Percentiles rank a stretch among this genome's conserved stretches.
phyloP scores from a whole-genome alignment of 2,329 filamentous ascomycete species.

The Hymenoscyphus fructigenus region DNA sequence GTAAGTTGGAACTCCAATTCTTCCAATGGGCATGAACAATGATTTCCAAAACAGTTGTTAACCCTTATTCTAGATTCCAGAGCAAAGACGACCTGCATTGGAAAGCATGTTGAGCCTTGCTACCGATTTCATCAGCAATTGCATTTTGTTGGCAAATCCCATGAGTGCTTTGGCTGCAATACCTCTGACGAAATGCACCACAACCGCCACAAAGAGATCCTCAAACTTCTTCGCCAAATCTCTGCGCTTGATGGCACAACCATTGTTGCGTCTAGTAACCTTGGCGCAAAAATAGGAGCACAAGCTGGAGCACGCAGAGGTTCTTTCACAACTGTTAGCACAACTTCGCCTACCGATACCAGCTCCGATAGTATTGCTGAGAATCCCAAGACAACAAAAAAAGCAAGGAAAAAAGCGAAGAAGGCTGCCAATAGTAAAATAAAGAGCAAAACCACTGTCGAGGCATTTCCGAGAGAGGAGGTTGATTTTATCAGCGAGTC shows the following conservation, averaged over 20 bases:
- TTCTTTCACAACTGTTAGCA: conserved; percentile 12
- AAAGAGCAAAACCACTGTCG: conserved; percentile 21
- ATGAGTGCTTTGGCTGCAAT: conserved; percentile 25
- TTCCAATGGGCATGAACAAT: not conserved
- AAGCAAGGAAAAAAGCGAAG: conserved; percentile 31
- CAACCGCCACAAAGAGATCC: conserved; percentile 35
- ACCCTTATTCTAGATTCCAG: conserved; percentile 27
- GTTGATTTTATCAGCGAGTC: conserved; percentile 33
- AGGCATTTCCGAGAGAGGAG: conserved; percentile 29
- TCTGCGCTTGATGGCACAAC: conserved; percentile 24
- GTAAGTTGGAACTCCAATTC: conserved; percentile 18
- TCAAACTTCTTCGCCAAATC: conserved; percentile 31
- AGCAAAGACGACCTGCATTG: conserved; percentile 34
- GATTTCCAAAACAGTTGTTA: conserved; percentile 2
- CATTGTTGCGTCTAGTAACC: conserved; percentile 9
- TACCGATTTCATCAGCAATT: conserved; percentile 37
- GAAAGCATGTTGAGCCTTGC: conserved; percentile 38
- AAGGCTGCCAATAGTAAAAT: conserved; percentile 19
- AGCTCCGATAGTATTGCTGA: conserved; percentile 23
- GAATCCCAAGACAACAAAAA: conserved; percentile 22
- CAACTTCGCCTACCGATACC: conserved; percentile 21
- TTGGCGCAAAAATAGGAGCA: conserved; percentile 3
- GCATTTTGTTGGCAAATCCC: conserved; percentile 31
- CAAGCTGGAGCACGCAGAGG: conserved; percentile 8
- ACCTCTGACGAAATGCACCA: conserved; percentile 36